Evolutionary conservation across 352 stramenopile genomes (phyloP), one percentile per base, ranked within the genome.

Genomic region (Phytopythium delawarense): DNA sequence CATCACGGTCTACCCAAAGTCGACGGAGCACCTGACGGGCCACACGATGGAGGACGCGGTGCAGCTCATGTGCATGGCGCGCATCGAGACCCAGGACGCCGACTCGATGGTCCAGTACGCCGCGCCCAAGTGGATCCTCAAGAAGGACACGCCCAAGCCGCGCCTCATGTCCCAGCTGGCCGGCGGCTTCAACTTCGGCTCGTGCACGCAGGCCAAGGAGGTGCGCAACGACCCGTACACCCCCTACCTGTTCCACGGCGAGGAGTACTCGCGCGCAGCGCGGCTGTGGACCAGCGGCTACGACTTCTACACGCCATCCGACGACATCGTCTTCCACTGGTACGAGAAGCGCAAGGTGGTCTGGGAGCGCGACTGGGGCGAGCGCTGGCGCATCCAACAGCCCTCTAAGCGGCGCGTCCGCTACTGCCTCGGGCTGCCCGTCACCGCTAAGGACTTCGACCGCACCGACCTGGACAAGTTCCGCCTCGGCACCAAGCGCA

Each of bases 1-100:
- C 68, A 88, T 93, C 63, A 89, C 84, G 7, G 80, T 91, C 18
- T 93, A 93, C 63, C 84, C 84, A 4, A 93, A 91, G 73, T 84
- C 80, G 39, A 89, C 77, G 1, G 77, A 89, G 45, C 74, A 87
- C 59, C 57, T 84, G 61, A 78, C 68, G n/a, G 70, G 76, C 16
- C 71, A 74, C 32, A 76, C 79, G 51, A 72, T 74, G 34, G 75
- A 89, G 44, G 64, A 81, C 63, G 82, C 81, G 59, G 66, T 89
- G 30, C 81, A 91, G 68, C 72, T 90, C 61, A 93, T 93, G 84
- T 93, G 84, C 58, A 72, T 79, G 56, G 76, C 84, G 48, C 82
- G 80, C 57, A 90, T 93, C 58, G 84, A 93, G 64, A 85, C 81
- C 6, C 57, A 84, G 18, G 81, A 91, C 55, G 13, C 57, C 0